Evolutionary conservation across 2,329 filamentous ascomycete species (phyloP).

Genomic region (Phaeophleospora eucalypticola): DNA sequence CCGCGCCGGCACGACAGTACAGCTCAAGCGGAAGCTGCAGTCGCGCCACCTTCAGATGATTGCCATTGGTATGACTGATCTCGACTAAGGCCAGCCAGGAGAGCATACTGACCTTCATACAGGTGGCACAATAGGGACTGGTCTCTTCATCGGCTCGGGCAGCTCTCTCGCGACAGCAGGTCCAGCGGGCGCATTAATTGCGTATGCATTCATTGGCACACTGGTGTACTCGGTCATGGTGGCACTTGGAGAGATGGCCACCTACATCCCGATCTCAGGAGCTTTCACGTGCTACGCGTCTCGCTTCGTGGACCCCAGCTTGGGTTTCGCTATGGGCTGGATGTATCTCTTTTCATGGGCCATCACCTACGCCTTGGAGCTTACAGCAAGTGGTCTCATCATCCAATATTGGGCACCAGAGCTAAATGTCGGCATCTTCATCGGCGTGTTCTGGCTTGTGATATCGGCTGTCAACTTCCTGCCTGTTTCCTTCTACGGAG

Average conservation of each 20-base stretch:
- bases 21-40: conserved; percentile 34
- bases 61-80: conserved; percentile 27
- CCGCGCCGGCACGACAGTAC: conserved; percentile 27
- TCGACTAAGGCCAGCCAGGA: neutral
- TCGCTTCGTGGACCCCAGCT: conserved; percentile 42
- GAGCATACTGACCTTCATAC: conserved; percentile 2
- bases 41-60: conserved; percentile 38
- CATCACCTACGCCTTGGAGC: conserved; percentile 39
- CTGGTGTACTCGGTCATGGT: conserved; percentile 48
- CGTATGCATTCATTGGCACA: conserved; percentile 43
- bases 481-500: conserved; percentile 50
- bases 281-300: conserved; percentile 49
- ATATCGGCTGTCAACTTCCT: conserved; percentile 48
- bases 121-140: conserved; percentile 29
- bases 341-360: conserved; percentile 43
- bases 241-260: conserved; percentile 53
- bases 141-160: conserved; percentile 41
- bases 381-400: conserved; percentile 37
- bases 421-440: conserved; percentile 40
- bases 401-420: conserved; percentile 39
- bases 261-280: conserved; percentile 57
- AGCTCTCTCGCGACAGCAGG: conserved; percentile 36
- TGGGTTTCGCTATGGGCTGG: conserved; percentile 50
- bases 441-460: conserved; percentile 33
- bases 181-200: conserved; percentile 44